Evolutionary conservation across 768 basidiomycete genomes (phyloP).

Genomic region (Hydnum rufescens): DNA sequence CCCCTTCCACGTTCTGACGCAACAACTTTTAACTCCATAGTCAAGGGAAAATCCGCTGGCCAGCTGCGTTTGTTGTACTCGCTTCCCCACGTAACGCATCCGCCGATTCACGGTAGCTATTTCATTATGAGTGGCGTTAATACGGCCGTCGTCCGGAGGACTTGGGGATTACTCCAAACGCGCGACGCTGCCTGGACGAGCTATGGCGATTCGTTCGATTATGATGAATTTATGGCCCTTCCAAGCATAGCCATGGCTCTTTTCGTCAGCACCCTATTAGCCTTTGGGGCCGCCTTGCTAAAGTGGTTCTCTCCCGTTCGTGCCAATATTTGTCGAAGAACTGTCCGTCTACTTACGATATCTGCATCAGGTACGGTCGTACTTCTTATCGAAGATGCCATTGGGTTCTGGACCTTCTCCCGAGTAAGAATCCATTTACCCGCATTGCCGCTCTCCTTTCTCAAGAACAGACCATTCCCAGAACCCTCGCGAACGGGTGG

Average conservation of each 20-base stretch:
- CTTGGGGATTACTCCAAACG: constrained; percentile 23
- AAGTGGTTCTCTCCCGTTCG: constrained; percentile 16
- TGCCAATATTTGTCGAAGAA: neutral
- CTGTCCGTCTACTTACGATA: constrained; percentile 1
- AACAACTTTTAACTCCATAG: constrained; percentile 13
- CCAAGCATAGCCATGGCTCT: constrained; percentile 7
- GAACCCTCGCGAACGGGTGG: neutral
- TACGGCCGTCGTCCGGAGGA: constrained; percentile 31
- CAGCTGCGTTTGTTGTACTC: constrained; percentile 18
- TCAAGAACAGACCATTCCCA: neutral
- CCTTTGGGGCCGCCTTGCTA: constrained; percentile 4
- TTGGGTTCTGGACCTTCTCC: constrained; percentile 46
- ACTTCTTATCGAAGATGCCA: constrained; percentile 29
- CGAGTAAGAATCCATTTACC: constrained; percentile 26
- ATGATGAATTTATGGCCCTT: constrained; percentile 41
- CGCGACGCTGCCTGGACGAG: constrained; percentile 8
- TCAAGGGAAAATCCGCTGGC: constrained; percentile 18
- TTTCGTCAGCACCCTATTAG: constrained; percentile 6
- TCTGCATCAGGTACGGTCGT: constrained; percentile 34
- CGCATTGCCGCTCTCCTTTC: neutral
- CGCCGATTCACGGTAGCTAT: constrained; percentile 21
- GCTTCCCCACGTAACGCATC: constrained; percentile 17
- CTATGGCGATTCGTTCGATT: constrained; percentile 59
- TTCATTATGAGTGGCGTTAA: constrained; percentile 30
- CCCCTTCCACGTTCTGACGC: neutral